Evolutionary conservation across 768 basidiomycete species (phyloP), one percentile per base, ranked within the genome.

Genomic region (Psilocybe cubensis): DNA sequence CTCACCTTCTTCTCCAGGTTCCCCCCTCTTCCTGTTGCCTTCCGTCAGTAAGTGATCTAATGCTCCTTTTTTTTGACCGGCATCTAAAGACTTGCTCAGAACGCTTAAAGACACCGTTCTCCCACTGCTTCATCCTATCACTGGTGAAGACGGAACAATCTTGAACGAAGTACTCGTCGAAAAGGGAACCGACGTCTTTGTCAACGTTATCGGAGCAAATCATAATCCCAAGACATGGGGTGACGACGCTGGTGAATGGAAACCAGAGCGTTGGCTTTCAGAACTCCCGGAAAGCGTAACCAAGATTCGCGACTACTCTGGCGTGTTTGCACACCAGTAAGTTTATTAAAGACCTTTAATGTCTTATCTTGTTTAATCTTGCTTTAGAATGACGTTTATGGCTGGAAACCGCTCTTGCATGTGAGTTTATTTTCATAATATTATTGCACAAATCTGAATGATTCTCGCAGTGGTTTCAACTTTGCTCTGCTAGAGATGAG

Each of bases 91-190:
- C 31, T 18, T 14, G 23, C 35, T 9, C 27, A 68, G 67, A 25
- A 56, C 63, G 0, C 41, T 51, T 17, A 49, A 61, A 44, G 68
- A 64, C 50, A 60, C 62, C 40, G 52, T 70, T 18, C 67, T 86
- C 7, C 80, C 85, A 0, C 72, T 86, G 18, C 72, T 76, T 4
- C 68, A 67, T 29, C 79, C 81, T 7, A 69, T 81, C 41, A 68
- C 52, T 18, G 74, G 72, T 4, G 62, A 62, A 17, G 66, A 71
- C 0, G 81, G 80, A 2, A 61, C 71, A 28, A 40, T 67, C 3
- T 59, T 78, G 10, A 57, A 56, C 12, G 74, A 79, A 50, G 25
- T 82, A 9, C 58, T 67, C 7, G 60, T 83, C 9, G 75, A 75
- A 0, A 71, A 74, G 25, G 80, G 76, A 1, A 74, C 75, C 1